Base-by-base conservation (phyloP, 441 rosid species). In the Viola pubescens region DNA sequence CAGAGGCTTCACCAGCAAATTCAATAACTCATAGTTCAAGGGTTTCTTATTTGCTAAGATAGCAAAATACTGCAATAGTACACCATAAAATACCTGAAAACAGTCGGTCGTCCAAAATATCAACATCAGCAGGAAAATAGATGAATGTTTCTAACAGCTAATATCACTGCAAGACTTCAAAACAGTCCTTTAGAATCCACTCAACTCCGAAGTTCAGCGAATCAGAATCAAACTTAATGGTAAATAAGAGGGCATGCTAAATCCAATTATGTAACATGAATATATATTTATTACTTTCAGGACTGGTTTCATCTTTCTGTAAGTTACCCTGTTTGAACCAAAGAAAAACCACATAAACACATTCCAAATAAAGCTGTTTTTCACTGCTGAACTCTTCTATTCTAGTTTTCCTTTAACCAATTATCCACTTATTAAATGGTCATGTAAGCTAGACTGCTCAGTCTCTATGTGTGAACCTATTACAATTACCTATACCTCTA, bases 21-120 rank as follows among this genome's bases (percentile, higher is more conserved):
- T 89, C 73, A 86, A 67, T 75, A 89, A 74, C 76, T 87, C 89
- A 69, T 80, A 77, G 74, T 86, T 86, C 69, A 89, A 70, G 52
- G 95, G 92, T 77, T 62, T 81, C 61, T 77, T 80, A 77, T 72
- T 83, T 56, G 96, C 80, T 69, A 77, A 72, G 56, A 87, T 79
- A 4, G 97, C 96, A 80, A 92, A 92, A 76, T 86, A 89, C 73
- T 92, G 97, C 76, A 92, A 63, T 14, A 92, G 81, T 39, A 89
- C 62, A 54, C 98, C 98, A 70, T 86, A 92, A 69, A 89, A 92
- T 58, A 89, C 82, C 98, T 92, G 90, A 53, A 59, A 60, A 46
- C 49, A 62, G 14, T 58, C 5, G 39, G 37, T 57, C 10, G 5
- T 58, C 41, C 11, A 48, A 4, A 64, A 49, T 2, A 52, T 7